Evolutionary conservation across 352 stramenopile species (phyloP), one percentile per base, ranked within the genome.

Genomic region (Pythium dissotocum): DNA sequence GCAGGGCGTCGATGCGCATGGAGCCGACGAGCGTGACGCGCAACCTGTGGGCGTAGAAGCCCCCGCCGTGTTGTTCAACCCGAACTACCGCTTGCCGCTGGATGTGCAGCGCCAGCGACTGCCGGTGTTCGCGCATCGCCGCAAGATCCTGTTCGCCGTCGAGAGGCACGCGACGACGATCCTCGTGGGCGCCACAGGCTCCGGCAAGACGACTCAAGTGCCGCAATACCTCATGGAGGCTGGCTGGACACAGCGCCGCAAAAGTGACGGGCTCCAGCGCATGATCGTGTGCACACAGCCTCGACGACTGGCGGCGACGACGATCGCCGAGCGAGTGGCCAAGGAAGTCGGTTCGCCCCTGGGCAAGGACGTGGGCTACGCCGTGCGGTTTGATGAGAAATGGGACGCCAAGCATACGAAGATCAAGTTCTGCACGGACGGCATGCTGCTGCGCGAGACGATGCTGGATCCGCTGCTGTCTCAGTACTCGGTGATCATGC

Each of bases 351-450:
- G 97, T 70, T 93, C 95, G 35, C 85, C 82, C 51, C 63, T 99
- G 7, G 97, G 97, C 5, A 76, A 93, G 32, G 94, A 99, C 68
- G 97, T 94, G 7, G 98, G 98, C 3, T 99, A 99, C 63, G 96
- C 91, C 26, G 99, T 99, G 58, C 95, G 98, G n/a, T 99, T 99
- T 75, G 98, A 99, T 68, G 98, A 99, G 61, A 90, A 98, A 38
- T 93, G 83, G 80, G 78, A 91, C 33, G 69, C 80, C 1, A 64
- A 88, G 26, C 57, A 49, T 9, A 99, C 98, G n/a, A 78, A 92
- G 28, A 93, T 99, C 67, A 98, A 98, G 77, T 99, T 99, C 83
- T 98, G 99, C 83, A 99, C 98, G 14, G 98, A 99, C 77, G 98
- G 98, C 62, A 98, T 99, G 89, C 80, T 99, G 40, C 77, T 99